These are phyloP conservation scores for Styphnolobium japonicum DNA, from an alignment of 306 rosid species.

Conservation along the genomic window DNA sequence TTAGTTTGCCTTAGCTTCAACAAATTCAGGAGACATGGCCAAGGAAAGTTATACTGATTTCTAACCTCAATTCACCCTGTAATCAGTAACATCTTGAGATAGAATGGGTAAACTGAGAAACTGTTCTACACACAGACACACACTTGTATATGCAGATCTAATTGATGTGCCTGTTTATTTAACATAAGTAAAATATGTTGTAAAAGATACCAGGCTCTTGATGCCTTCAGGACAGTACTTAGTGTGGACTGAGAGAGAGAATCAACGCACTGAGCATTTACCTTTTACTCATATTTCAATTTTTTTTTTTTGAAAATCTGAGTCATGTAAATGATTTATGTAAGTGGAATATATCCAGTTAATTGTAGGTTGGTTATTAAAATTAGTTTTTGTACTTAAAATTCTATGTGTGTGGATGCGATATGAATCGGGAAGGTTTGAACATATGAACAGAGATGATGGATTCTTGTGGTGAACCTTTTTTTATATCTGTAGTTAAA, in stretches of 20 bases:
- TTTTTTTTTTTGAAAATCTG: not conserved
- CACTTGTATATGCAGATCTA: not conserved
- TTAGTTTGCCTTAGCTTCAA: constrained; percentile 6
- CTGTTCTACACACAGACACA: not conserved
- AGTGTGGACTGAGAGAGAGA: not conserved
- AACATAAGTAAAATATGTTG: not conserved
- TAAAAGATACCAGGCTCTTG: not conserved
- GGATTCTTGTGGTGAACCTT: not conserved
- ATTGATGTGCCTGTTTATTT: not conserved
- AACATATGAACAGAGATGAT: not conserved
- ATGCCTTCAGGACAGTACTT: not conserved
- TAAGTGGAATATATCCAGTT: not conserved
- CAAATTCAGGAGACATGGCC: not conserved
- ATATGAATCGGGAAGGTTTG: not conserved
- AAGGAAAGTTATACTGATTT: not conserved
- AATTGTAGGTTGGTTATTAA: not conserved
- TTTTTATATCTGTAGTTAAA: not conserved
- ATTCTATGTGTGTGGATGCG: not conserved
- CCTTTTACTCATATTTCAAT: not conserved
- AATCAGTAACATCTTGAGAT: not conserved
- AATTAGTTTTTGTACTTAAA: not conserved
- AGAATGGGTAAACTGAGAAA: not conserved
- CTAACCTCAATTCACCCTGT: not conserved
- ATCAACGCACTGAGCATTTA: not conserved
- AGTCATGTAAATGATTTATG: not conserved